Evolutionary conservation across 345 rosid species (phyloP), one percentile per base, ranked within the genome.

Genomic region (Eucalyptus caleyi): DNA sequence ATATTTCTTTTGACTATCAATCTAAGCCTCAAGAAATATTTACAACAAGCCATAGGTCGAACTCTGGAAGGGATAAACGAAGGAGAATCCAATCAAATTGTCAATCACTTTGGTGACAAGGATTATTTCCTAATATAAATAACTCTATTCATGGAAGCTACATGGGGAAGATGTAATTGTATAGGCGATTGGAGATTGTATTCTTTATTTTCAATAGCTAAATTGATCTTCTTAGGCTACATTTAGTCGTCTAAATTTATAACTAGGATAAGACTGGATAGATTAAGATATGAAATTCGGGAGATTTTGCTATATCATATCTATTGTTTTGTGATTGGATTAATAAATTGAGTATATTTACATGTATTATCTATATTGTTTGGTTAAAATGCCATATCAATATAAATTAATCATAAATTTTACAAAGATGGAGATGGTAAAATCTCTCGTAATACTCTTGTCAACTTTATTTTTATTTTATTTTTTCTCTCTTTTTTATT

Each of bases 261-360:
- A 53, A 53, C 11, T 0, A 21, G 5, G 5, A 1, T 53, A 19
- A 53, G 5, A 53, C 0, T 53, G 0, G 5, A 53, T 53, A 19
- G 1, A 53, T 1, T 19, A 53, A 8, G 2, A 53, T 53, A 53
- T 53, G 11, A 53, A 53, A 8, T 53, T 53, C 1, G 0, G 0
- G 5, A 53, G 5, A 8, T 21, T 51, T 53, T 53, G 11, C 24
- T 19, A 53, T 53, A 53, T 53, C 24, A 1, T 53, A 53, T 19
- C 2, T 0, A 53, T 0, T 53, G 0, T 19, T 53, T 19, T 1
- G 11, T 21, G 11, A 19, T 53, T 53, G 0, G 0, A 19, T 0
- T 53, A 3, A 8, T 19, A 53, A 53, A 0, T 53, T 8, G 5
- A 53, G 26, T 53, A 53, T 8, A 21, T 53, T 53, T 53, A 53